Evolutionary conservation across 768 basidiomycete species (phyloP), one percentile per base, ranked within the genome.

Genomic region (Wakefieldia striispora): DNA sequence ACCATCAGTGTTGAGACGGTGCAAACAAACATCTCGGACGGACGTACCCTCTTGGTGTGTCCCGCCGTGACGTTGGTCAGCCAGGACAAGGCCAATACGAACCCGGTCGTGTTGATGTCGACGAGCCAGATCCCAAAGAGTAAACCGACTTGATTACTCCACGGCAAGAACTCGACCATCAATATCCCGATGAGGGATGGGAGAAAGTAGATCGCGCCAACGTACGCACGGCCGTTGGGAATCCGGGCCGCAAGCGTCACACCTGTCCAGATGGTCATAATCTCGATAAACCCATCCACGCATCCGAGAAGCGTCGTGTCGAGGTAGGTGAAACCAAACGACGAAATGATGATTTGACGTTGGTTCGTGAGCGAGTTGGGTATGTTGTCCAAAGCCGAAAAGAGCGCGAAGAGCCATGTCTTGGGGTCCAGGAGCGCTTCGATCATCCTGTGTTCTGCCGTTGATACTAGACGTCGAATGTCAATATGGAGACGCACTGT

Each of bases 351-450:
- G 53, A 89, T 78, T 50, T 75, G 74, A 6, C 75, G 68, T 57
- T 88, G 86, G 53, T 84, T 86, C 17, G 80, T 83, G 48, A 80
- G 67, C 17, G 83, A 86, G 61, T 83, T 86, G 1, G 86, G 83
- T 14, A 88, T 60, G 49, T 84, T 84, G 59, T 76, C 70, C 29
- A 86, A 64, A 1, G 76, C 79, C 3, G 79, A 72, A 63, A 86
- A 86, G 37, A 87, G 70, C 0, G 85, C 84, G 56, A 89, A 88
- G 24, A 88, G 72, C 86, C 85, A 88, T 0, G 84, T 86, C 65
- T 88, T 89, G 0, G 82, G 79, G 57, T 89, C 87, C 1, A 62
- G 51, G 4, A 88, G 68, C 0, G 86, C 82, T 60, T 89, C 87
- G 19, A 80, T 75, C 74, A 89, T 76, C 64, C 85, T 87, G 58